These are phyloP conservation scores for Aspergillus campestris DNA, from an alignment of 495 filamentous ascomycete species.

Conservation along the genomic window DNA sequence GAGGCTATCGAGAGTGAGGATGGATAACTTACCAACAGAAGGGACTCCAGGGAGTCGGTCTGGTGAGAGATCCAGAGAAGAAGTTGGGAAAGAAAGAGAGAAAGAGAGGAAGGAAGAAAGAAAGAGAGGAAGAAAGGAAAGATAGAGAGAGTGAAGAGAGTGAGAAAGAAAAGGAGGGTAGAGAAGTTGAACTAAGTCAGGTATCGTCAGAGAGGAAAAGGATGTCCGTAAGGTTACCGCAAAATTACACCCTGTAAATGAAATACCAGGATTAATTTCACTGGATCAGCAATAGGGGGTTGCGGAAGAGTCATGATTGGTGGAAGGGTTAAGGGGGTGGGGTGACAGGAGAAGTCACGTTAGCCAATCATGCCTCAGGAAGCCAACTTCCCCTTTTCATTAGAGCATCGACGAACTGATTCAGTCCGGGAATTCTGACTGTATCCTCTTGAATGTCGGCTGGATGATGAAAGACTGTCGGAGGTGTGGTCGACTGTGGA, in stretches of 20 bases:
- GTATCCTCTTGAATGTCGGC: no score
- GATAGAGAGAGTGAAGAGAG: constrained; percentile 4
- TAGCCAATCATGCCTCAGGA: not conserved
- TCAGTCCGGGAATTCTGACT: no score
- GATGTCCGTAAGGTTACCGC: constrained; percentile 5
- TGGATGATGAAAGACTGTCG: no score
- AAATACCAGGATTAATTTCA: not conserved
- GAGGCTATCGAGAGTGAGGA: not conserved
- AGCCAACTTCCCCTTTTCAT: no score
- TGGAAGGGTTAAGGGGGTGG: not conserved
- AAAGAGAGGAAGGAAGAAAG: not conserved
- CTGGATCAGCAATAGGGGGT: constrained; percentile 5
- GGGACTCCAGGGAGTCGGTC: not conserved
- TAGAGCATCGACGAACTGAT: no score
- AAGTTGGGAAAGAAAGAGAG: not conserved
- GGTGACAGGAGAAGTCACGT: not conserved
- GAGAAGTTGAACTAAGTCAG: constrained; percentile 9
- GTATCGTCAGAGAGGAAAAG: constrained; percentile 21
- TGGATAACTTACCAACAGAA: not conserved
- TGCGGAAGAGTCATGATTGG: not conserved
- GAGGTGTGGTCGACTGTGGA: no score
- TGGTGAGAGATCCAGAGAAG: not conserved
- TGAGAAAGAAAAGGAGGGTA: constrained; percentile 7
- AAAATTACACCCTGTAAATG: no score
- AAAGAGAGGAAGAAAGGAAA: constrained; percentile 1